phyloP scores from a whole-genome alignment of 805 yeast species.

The Cyberlindnera petersonii region DNA sequence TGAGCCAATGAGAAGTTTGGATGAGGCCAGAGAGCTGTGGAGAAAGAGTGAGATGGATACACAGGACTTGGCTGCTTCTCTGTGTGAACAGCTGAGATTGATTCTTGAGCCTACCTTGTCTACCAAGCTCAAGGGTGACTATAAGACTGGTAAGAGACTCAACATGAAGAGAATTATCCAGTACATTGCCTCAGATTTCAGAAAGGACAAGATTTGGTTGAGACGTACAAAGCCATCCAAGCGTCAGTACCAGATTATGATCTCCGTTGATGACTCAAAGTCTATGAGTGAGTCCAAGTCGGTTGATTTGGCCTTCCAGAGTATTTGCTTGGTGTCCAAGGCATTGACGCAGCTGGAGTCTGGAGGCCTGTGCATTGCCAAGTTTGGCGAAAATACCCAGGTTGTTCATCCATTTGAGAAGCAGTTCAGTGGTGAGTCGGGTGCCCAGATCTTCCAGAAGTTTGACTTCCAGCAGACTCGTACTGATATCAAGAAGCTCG shows the following conservation, averaged over 20 bases:
- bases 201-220: constrained; percentile 97
- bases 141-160: constrained; percentile 92
- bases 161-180: constrained; percentile 98
- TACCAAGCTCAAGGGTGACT: constrained; percentile 93
- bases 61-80: constrained; percentile 77
- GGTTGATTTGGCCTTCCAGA: constrained; percentile 88
- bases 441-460: constrained; percentile 79
- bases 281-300: constrained; percentile 94
- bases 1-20: constrained; percentile 44
- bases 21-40: constrained; percentile 79
- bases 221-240: constrained; percentile 96
- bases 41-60: constrained; percentile 77
- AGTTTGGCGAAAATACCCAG: constrained; percentile 80
- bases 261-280: constrained; percentile 94
- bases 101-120: constrained; percentile 94
- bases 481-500: constrained; percentile 77
- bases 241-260: constrained; percentile 95
- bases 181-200: constrained; percentile 94
- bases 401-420: constrained; percentile 87
- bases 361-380: constrained; percentile 85
- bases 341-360: constrained; percentile 92
- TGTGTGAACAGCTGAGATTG: constrained; percentile 88
- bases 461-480: constrained; percentile 86
- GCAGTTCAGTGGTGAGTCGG: constrained; percentile 80
- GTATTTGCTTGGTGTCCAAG: constrained; percentile 89